Conservation (phyloP, 2,329 filamentous ascomycete genomes). For the Bipolaris oryzae region DNA sequence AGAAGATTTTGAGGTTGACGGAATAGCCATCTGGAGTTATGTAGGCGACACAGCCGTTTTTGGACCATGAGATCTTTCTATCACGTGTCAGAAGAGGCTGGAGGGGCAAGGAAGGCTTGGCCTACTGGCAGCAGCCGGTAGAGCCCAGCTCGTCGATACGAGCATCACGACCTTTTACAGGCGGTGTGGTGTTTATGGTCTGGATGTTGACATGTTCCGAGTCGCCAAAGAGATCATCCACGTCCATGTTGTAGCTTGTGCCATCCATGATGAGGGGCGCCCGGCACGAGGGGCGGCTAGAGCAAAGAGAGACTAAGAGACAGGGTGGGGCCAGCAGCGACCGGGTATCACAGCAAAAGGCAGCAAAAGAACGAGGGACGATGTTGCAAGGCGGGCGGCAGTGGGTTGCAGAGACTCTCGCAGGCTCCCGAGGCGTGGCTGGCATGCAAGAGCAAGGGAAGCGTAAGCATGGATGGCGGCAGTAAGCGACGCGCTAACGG, state of each 20-base stretch:
- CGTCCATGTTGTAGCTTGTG: conserved; percentile 40
- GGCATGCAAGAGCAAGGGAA: conserved; percentile 6
- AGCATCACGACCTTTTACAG: conserved; percentile 71
- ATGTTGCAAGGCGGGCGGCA: neutral
- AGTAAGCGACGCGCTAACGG: conserved; percentile 17
- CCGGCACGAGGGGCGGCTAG: conserved; percentile 1
- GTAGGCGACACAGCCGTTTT: conserved; percentile 81
- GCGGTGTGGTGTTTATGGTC: conserved; percentile 59
- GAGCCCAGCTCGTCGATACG: conserved; percentile 77
- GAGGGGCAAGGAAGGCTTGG: conserved; percentile 22
- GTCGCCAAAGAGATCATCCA: conserved; percentile 57
- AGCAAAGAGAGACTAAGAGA: conserved; percentile 3
- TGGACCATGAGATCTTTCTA: conserved; percentile 87
- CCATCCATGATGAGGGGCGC: conserved; percentile 58
- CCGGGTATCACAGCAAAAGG: conserved; percentile 31
- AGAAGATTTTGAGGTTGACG: conserved; percentile 75
- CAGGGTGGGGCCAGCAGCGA: conserved; percentile 7
- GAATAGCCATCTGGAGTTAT: conserved; percentile 73
- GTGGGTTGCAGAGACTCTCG: conserved; percentile 13
- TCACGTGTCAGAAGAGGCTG: conserved; percentile 5
- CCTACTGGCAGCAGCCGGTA: conserved; percentile 82
- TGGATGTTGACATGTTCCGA: conserved; percentile 64
- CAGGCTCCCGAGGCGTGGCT: conserved; percentile 16
- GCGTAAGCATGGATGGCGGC: conserved; percentile 10
- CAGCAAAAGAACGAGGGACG: conserved; percentile 7